Base-by-base conservation (phyloP, 352 stramenopile species). In the Phytophthora foliorum region DNA sequence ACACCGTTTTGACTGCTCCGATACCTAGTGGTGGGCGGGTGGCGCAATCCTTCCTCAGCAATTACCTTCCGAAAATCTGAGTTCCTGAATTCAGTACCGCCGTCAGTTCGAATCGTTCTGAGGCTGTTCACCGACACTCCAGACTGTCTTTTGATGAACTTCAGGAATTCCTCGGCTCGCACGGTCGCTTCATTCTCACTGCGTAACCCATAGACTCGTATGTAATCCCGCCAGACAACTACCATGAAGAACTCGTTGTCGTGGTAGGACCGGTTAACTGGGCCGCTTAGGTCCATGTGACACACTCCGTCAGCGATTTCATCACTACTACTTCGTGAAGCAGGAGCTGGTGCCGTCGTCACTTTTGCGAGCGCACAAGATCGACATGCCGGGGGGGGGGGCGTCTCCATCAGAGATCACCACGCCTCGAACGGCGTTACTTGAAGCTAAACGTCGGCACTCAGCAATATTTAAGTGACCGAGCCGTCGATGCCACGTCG, bases 41-140 rank as follows among this genome's bases (percentile, higher is more conserved):
- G 24, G 7, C 34, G 36, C 1, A 60, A 39, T 6, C 48, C 58
- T 8, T 24, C 9, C 1, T n/a, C 13, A 4, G 16, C 3, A 1
- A n/a, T 31, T 1, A 67, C 6, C 38, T 59, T 21, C 1, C 38
- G 29, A 17, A 59, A 54, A 19, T 59, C 49, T 16, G 46, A 17
- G 8, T 59, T 59, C 2, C 59, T 17, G 42, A 59, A 67, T 17
- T 59, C 58, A 0, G 58, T 67, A 4, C 50, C 50, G 6, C 34
- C 50, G 21, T 57, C 50, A 2, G 32, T 57, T 6, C 50, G 32
- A 6, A 57, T 7, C 4, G 29, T 39, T 24, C 48, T 57, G 31
- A 57, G 19, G 6, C 5, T 21, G 10, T 32, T 21, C 31, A 19
- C n/a, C 0, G 31, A 17, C 7, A 57, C 17, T n/a, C 6, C 16